Evolutionary conservation across 257 asterid genomes (phyloP).

Genomic region (Solanum lignicaule): DNA sequence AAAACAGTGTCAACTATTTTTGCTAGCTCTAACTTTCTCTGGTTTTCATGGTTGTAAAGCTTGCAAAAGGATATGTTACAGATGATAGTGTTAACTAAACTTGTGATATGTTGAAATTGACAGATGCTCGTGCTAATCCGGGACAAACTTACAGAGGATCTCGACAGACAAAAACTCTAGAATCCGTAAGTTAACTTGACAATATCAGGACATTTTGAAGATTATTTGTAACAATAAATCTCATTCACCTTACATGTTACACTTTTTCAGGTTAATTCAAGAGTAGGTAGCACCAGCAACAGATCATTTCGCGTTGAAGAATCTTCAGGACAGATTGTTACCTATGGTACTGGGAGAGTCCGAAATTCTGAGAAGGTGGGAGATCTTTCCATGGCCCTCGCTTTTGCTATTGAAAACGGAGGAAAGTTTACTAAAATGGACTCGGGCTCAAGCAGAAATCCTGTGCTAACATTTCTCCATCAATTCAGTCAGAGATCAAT

Average conservation of each 20-base stretch:
- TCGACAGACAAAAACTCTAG: constrained; percentile 34
- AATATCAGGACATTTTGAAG: background rate
- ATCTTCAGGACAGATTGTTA: constrained; percentile 55
- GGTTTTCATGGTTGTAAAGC: background rate
- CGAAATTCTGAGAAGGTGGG: constrained; percentile 30
- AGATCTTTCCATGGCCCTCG: constrained; percentile 56
- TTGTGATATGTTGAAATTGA: background rate
- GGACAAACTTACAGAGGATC: constrained; percentile 42
- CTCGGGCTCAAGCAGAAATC: constrained; percentile 31
- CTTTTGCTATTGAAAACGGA: constrained; percentile 56
- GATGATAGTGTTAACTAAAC: background rate
- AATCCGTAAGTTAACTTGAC: constrained; percentile 43
- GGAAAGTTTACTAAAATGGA: constrained; percentile 36
- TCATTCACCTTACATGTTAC: background rate
- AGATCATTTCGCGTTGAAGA: constrained; percentile 27
- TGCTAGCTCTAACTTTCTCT: background rate
- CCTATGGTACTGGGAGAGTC: constrained; percentile 30
- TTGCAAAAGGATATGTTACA: background rate
- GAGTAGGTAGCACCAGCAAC: constrained; percentile 20
- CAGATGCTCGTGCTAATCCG: constrained; percentile 40
- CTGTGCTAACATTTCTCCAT: constrained; percentile 53
- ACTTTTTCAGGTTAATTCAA: constrained; percentile 36
- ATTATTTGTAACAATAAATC: background rate
- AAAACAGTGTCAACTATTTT: background rate
- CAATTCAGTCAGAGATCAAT: constrained; percentile 48